A percentile compares a stretch with the other conserved stretches of the same genome.
These are phyloP conservation scores for Pseudohalonectria lignicola DNA, from an alignment of 2,329 filamentous ascomycete species.

Conservation along the genomic window DNA sequence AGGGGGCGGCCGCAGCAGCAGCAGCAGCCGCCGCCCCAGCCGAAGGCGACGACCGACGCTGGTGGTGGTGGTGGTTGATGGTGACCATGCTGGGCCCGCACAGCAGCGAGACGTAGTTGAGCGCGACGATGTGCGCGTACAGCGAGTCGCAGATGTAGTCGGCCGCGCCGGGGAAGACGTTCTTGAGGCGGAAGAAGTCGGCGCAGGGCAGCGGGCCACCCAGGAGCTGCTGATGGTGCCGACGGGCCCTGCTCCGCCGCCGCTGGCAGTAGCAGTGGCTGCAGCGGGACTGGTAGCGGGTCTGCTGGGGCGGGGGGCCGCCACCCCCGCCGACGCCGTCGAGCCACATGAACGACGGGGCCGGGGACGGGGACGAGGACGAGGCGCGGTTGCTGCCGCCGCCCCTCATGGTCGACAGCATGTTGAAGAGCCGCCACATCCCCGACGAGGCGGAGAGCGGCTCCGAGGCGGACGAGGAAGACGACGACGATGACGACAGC, in stretches of 20 bases:
- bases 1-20: no score
- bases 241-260: not conserved
- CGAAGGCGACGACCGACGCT: not conserved
- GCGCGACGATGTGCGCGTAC: slow-evolving; percentile 47
- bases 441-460: slow-evolving; percentile 7
- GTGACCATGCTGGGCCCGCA: slow-evolving; percentile 11
- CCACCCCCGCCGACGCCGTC: slow-evolving; percentile 4
- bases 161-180: slow-evolving; percentile 39
- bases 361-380: not conserved
- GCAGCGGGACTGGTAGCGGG: no score
- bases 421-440: slow-evolving; percentile 1
- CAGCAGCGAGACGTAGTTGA: slow-evolving; percentile 40
- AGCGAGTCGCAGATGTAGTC: slow-evolving; percentile 47
- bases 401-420: slow-evolving; percentile 1
- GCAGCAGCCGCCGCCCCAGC: no score
- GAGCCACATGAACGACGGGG: slow-evolving; percentile 3
- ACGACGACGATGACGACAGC: not conserved
- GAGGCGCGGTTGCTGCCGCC: not conserved
- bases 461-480: slow-evolving; percentile 17
- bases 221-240: slow-evolving; percentile 1
- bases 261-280: not conserved
- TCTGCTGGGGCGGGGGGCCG: no score
- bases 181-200: slow-evolving; percentile 24
- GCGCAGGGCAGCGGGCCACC: slow-evolving; percentile 1
- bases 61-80: slow-evolving; percentile 15